Conservation (phyloP, 805 yeast species). For the Spencermartinsiella europaea region DNA sequence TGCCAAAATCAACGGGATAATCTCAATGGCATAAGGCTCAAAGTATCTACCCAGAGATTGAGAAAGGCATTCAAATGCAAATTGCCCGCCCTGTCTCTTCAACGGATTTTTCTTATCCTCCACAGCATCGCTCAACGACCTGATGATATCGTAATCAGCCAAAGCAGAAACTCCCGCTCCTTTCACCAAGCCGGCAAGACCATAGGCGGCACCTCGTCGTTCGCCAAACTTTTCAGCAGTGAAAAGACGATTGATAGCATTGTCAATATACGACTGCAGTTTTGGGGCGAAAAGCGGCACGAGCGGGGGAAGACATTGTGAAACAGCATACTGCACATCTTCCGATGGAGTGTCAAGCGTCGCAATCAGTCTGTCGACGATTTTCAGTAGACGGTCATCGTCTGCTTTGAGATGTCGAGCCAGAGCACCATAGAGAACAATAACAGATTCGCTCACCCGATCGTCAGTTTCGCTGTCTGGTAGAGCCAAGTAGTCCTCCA, state of each 20-base stretch:
- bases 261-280: slow-evolving; percentile 51
- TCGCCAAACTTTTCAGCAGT: slow-evolving; percentile 41
- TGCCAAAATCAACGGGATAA: slow-evolving; percentile 73
- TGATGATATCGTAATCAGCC: slow-evolving; percentile 68
- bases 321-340: slow-evolving; percentile 81
- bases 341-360: slow-evolving; percentile 86
- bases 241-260: slow-evolving; percentile 56
- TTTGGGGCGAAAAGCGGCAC: slow-evolving; percentile 46
- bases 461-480: slow-evolving; percentile 48
- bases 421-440: slow-evolving; percentile 83
- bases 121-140: slow-evolving; percentile 72
- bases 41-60: slow-evolving; percentile 67
- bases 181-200: slow-evolving; percentile 87
- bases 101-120: slow-evolving; percentile 76
- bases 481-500: slow-evolving; percentile 50
- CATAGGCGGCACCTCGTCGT: slow-evolving; percentile 95
- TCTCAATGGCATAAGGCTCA: slow-evolving; percentile 91
- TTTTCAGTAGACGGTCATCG: slow-evolving; percentile 59
- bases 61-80: slow-evolving; percentile 81
- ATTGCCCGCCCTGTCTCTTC: slow-evolving; percentile 82
- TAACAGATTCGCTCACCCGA: slow-evolving; percentile 67
- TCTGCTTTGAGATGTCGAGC: slow-evolving; percentile 72
- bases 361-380: slow-evolving; percentile 62
- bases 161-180: slow-evolving; percentile 83
- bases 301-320: slow-evolving; percentile 81